Evolutionary conservation across 2,329 filamentous ascomycete species (phyloP), one percentile per base, ranked within the genome.

Genomic region (Aspergillus sp.): DNA sequence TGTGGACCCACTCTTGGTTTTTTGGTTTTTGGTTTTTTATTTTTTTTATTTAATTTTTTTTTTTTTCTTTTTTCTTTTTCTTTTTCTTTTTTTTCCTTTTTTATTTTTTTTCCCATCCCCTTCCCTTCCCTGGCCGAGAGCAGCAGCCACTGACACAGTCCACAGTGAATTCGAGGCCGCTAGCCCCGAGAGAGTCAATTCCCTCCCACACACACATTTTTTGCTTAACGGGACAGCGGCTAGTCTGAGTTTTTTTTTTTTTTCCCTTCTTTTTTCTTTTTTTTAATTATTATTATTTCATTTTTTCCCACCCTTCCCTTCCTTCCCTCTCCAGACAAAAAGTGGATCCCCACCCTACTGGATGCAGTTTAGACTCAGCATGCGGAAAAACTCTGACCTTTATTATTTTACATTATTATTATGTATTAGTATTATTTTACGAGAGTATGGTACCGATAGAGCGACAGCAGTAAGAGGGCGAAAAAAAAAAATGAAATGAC

Each of bases 1-100:
- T 55, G 50, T 52, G 19, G 19, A 46, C 46, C 53, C 53, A 49
- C 47, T 52, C 54, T 56, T 54, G 48, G 47, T 51, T 53, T 51
- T 38, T 37, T 48, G 40, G 44, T n/a, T 11, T 11, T 11, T 7
- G 9, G 6, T 39, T 40, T 47, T 42, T 40, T 45, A 34, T 31
- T 33, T 42, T 32, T 38, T 47, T 43, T 45, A 37, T 11, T 11
- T 11, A 19, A 35, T 10, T 41, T 40, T 47, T 42, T 40, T 45
- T 36, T 33, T 33, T 40, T 30, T 38, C 45, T 43, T 45, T 33
- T 42, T 43, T 28, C 28, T 42, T 42, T 37, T 28, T 37, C 43
- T 46, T 28, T 37, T 45, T 46, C 46, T 27, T 37, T 37, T 36
- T 39, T 10, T n/a, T 7, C 32, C 40, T 42, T 44, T 35, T 31